These are phyloP conservation scores for Leucocoprinus leucothites DNA, from an alignment of 768 basidiomycete genomes.

Conservation along the genomic window DNA sequence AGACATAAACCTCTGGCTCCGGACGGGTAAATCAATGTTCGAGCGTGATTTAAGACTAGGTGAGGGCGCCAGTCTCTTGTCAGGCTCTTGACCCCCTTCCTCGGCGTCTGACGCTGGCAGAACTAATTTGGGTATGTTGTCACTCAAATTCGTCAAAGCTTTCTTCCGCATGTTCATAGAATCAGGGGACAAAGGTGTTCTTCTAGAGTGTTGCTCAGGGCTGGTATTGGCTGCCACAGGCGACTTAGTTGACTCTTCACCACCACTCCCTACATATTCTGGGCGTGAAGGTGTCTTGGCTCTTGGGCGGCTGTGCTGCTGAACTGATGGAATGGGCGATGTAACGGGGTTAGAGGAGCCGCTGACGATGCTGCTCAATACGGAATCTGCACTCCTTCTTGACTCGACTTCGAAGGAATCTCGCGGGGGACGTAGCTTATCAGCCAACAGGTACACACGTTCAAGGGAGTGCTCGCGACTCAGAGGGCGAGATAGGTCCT, in stretches of 20 bases:
- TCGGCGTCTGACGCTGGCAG: background rate
- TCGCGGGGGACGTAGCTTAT: background rate
- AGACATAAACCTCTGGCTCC: background rate
- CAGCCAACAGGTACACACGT: background rate
- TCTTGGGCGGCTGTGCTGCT: background rate
- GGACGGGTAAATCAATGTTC: background rate
- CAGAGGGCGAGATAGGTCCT: background rate
- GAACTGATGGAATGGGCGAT: background rate
- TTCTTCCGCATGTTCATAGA: background rate
- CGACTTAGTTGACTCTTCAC: background rate
- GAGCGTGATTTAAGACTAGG: background rate
- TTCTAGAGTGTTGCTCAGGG: background rate
- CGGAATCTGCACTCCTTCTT: constrained; percentile 9
- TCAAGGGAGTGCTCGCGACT: constrained; percentile 1
- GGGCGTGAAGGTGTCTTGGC: background rate
- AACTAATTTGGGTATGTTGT: constrained; percentile 1
- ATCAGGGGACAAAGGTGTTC: background rate
- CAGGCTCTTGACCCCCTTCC: background rate
- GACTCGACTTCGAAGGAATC: constrained; percentile 10
- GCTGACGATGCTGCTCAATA: background rate
- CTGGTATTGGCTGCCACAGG: background rate
- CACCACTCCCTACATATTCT: constrained; percentile 1
- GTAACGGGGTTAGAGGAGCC: constrained; percentile 3
- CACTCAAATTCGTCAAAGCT: background rate
- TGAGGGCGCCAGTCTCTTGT: background rate